Conservation (phyloP, 2,329 filamentous ascomycete genomes). For the Malbranchea zuffiana region DNA sequence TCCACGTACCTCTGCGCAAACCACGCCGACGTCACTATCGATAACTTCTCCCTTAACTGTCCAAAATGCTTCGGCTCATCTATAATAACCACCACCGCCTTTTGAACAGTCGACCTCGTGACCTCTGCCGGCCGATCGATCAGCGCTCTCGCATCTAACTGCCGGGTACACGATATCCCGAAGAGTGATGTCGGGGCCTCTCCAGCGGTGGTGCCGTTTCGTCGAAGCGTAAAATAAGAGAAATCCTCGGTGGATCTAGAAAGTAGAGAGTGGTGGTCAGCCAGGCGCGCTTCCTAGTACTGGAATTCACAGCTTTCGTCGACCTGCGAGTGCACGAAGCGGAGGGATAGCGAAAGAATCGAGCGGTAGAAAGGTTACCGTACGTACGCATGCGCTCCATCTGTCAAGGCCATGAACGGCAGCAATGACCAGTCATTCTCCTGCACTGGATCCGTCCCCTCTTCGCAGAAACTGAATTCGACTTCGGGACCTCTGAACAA, state of each 20-base stretch:
- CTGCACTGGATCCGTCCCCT: slow-evolving; percentile 63
- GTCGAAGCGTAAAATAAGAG: slow-evolving; percentile 89
- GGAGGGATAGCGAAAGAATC: neutral
- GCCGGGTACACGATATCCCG: slow-evolving; percentile 88
- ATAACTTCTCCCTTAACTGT: slow-evolving; percentile 77
- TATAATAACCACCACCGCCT: slow-evolving; percentile 90
- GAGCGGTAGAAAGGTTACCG: slow-evolving; percentile 9
- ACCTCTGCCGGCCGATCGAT: slow-evolving; percentile 75
- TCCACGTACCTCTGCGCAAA: slow-evolving; percentile 65
- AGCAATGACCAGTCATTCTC: slow-evolving; percentile 86
- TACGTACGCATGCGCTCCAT: slow-evolving; percentile 83
- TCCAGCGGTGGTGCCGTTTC: slow-evolving; percentile 32
- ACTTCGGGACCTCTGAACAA: slow-evolving; percentile 68
- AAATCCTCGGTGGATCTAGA: slow-evolving; percentile 81
- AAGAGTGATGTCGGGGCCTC: slow-evolving; percentile 69
- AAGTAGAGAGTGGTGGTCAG: slow-evolving; percentile 3
- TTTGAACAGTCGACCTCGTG: slow-evolving; percentile 94
- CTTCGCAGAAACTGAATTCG: slow-evolving; percentile 77
- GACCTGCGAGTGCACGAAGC: too few species aligned
- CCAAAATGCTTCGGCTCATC: slow-evolving; percentile 85
- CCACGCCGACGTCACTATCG: slow-evolving; percentile 88
- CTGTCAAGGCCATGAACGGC: slow-evolving; percentile 92
- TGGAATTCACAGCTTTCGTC: too few species aligned
- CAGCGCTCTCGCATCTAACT: slow-evolving; percentile 70
- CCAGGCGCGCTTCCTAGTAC: too few species aligned